These are phyloP conservation scores for Epichloe gansuensis DNA, from an alignment of 2,329 filamentous ascomycete species.

Conservation along the genomic window DNA sequence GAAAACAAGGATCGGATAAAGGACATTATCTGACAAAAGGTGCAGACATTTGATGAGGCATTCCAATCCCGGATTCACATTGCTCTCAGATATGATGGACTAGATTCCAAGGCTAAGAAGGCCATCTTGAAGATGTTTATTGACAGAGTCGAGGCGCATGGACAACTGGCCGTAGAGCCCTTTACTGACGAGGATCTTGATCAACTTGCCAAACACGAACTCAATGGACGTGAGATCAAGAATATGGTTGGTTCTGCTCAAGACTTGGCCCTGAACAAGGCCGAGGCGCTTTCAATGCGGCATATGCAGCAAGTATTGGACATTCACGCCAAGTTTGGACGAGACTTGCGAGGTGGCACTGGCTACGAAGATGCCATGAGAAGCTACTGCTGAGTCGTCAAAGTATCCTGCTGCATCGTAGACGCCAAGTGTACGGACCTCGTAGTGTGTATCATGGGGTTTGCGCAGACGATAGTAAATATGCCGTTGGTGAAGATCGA, in stretches of 20 bases:
- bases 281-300: constrained; percentile 57
- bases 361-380: constrained; percentile 78
- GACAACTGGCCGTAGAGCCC: constrained; percentile 44
- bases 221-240: constrained; percentile 63
- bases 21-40: constrained; percentile 2
- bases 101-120: constrained; percentile 59
- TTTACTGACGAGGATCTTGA: constrained; percentile 58
- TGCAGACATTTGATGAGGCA: constrained; percentile 71
- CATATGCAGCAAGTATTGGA: constrained; percentile 77
- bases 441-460: neutral
- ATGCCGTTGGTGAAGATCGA: neutral
- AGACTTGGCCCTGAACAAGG: constrained; percentile 66
- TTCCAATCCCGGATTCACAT: constrained; percentile 84
- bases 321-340: constrained; percentile 70
- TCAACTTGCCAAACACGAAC: constrained; percentile 50
- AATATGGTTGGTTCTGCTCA: constrained; percentile 77
- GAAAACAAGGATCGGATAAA: neutral
- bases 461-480: no score
- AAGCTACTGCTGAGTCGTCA: constrained; percentile 47
- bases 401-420: no score
- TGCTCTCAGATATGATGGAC: constrained; percentile 65
- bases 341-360: constrained; percentile 67
- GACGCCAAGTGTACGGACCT: neutral
- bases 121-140: constrained; percentile 79
- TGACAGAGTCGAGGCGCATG: constrained; percentile 53